Base-by-base conservation (phyloP, 2,329 filamentous ascomycete species). In the Phoma sp. region DNA sequence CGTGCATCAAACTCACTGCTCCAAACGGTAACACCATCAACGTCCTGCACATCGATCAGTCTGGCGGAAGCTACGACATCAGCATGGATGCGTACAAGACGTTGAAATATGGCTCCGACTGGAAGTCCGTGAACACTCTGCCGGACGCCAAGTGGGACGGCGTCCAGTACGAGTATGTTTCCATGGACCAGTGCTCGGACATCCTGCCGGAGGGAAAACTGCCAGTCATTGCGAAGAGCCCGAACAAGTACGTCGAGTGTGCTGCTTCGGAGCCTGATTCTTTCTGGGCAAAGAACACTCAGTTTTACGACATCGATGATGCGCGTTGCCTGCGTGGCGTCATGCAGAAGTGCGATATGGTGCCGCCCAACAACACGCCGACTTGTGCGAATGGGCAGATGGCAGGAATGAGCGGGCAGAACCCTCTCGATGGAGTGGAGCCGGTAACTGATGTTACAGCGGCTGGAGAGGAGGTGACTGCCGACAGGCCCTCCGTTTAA, bases 51-150 rank as follows among this genome's bases (percentile, higher is more conserved):
- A 76, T 87, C 56, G 84, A 87, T 74, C 73, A 77, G 45, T 86
- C 83, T 0, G 77, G 76, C 29, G 83, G 83, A 39, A 84, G 84
- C 48, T 72, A 83, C 69, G 84, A 87, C 71, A 80, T 87, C 73
- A 81, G 77, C 48, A 87, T 86, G 76, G 84, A 86, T 58, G 84
- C 84, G 38, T 87, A 83, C 82, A 85, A 84, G 77, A 82, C 82
- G 64, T 81, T 87, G 34, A 74, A 74, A 60, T 81, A 78, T 26
- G 84, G 83, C 57, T 65, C 77, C 51, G 76, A 77, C 10, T 49
- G 52, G 84, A 83, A 37, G 74, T 71, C 14, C 65, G 76, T 18
- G 64, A 76, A 47, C 82, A 83, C 17, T 2, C 29, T 42, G 1
- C 40, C 42, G 0, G 53, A 51, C 11, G 42, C 47, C 73, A 77